These are phyloP conservation scores for Vitis cinerea DNA, from an alignment of 164 flowering plant species.

Conservation along the genomic window DNA sequence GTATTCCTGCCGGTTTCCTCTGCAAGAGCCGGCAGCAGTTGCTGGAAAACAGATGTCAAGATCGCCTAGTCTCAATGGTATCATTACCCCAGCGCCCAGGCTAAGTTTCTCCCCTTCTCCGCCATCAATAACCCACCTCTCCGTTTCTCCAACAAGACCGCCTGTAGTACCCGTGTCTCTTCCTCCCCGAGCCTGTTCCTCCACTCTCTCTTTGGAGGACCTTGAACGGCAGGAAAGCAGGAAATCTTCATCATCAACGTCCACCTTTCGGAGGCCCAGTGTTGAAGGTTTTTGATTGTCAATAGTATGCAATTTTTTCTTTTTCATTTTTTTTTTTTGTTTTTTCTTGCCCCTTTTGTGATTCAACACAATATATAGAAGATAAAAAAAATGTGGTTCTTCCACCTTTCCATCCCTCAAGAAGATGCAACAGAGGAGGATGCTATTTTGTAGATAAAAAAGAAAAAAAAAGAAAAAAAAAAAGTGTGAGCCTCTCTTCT, in stretches of 20 bases:
- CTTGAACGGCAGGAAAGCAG: constrained; percentile 51
- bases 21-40: constrained; percentile 72
- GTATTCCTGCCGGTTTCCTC: constrained; percentile 63
- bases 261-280: constrained; percentile 48
- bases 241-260: constrained; percentile 45
- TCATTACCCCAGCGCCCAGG: constrained; percentile 42
- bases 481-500: constrained; percentile 6
- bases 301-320: constrained; percentile 32
- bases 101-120: constrained; percentile 63
- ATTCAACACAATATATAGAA: constrained; percentile 37
- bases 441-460: constrained; percentile 47
- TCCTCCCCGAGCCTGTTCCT: constrained; percentile 63
- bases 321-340: constrained; percentile 8
- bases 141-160: constrained; percentile 44
- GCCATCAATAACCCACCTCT: constrained; percentile 42
- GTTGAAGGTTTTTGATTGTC: constrained; percentile 82
- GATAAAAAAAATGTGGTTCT: constrained; percentile 29
- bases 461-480: background rate
- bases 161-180: constrained; percentile 32
- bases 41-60: constrained; percentile 59
- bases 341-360: constrained; percentile 3
- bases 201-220: constrained; percentile 52
- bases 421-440: constrained; percentile 24
- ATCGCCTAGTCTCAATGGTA: constrained; percentile 81
- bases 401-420: constrained; percentile 35